phyloP scores from a whole-genome alignment of 2,329 filamentous ascomycete species.

The Pseudogymnoascus destructans region DNA sequence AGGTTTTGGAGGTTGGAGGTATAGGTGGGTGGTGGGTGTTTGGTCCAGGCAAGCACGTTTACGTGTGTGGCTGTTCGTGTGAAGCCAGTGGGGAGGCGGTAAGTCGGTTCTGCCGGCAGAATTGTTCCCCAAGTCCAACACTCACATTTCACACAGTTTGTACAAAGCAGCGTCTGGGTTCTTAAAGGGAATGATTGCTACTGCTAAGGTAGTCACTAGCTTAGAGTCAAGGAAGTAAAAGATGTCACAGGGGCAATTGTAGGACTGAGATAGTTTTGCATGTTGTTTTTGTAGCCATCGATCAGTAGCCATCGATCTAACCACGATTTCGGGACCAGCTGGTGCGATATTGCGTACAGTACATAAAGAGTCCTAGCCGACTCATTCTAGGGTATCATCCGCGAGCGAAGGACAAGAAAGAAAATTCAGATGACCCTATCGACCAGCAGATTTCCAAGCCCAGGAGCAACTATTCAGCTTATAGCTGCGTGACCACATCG shows the following conservation, averaged over 20 bases:
- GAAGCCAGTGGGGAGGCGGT: neutral
- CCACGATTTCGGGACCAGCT: neutral
- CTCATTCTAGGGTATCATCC: neutral
- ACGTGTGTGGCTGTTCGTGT: neutral
- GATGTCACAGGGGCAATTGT: neutral
- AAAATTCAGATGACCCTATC: neutral
- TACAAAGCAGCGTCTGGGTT: neutral
- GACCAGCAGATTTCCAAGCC: neutral
- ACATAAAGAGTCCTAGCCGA: neutral
- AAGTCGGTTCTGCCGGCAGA: neutral
- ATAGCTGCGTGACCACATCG: slow-evolving; percentile 30
- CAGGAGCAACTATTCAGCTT: neutral
- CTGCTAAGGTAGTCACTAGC: no score
- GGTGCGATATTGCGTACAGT: neutral
- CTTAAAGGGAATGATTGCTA: no score
- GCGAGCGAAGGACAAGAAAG: neutral
- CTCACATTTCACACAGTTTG: neutral
- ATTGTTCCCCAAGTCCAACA: neutral
- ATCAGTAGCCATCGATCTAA: neutral
- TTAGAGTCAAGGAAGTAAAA: no score
- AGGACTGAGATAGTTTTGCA: neutral
- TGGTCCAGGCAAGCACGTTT: neutral
- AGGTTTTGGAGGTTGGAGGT: neutral
- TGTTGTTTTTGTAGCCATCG: neutral
- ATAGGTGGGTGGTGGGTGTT: neutral